Percentiles rank a stretch among this genome's conserved stretches.
These are phyloP conservation scores for Lachnellula occidentalis DNA, from an alignment of 2,329 filamentous ascomycete species.

Conservation along the genomic window DNA sequence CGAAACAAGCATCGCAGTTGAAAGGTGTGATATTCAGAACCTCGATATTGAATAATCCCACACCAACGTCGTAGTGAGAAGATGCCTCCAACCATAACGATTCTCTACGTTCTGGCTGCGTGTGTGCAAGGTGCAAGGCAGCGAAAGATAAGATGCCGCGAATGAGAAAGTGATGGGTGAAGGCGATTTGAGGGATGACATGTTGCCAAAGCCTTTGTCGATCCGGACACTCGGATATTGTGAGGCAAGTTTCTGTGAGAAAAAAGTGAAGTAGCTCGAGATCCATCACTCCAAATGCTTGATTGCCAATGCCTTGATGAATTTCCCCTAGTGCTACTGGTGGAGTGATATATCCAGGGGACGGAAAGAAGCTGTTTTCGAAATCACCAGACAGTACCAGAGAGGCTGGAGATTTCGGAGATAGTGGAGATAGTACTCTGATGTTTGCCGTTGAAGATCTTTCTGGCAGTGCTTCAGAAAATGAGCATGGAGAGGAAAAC, in stretches of 20 bases:
- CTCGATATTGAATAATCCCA: constrained; percentile 7
- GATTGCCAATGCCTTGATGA: neutral
- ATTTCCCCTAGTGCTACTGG: neutral
- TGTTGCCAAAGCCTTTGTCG: constrained; percentile 12
- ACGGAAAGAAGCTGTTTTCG: no score
- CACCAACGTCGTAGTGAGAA: constrained; percentile 7
- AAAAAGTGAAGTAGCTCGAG: constrained; percentile 21
- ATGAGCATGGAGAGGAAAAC: constrained; percentile 14
- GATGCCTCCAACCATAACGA: constrained; percentile 4
- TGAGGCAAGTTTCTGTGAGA: constrained; percentile 12
- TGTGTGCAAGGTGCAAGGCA: constrained; percentile 15
- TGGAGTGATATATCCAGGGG: no score
- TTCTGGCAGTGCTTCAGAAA: neutral
- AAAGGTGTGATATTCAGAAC: constrained; percentile 5
- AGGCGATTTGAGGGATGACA: constrained; percentile 13
- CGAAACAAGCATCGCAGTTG: constrained; percentile 16
- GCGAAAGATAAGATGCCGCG: constrained; percentile 16
- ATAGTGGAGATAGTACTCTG: neutral
- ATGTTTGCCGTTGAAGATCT: neutral
- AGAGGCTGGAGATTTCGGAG: neutral
- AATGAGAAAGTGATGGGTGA: constrained; percentile 16
- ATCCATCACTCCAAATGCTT: constrained; percentile 5
- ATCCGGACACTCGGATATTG: constrained; percentile 5
- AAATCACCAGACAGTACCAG: no score
- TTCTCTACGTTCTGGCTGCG: constrained; percentile 4